Evolutionary conservation across 176 grass and related monocot species (phyloP).

Genomic region (Zea luxurians): DNA sequence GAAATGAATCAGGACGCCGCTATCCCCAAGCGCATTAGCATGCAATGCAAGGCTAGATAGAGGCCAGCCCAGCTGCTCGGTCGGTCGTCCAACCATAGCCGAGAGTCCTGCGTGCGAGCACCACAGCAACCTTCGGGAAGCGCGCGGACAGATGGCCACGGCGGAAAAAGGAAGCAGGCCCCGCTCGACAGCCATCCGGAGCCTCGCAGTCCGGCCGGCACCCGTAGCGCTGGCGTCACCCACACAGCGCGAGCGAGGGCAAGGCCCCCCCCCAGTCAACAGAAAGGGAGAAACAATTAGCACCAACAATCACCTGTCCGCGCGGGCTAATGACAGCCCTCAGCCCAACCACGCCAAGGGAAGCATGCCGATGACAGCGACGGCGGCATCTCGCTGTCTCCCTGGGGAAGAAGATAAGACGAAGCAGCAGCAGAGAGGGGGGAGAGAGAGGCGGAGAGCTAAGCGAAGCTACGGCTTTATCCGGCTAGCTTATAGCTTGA

Average conservation of each 20-base stretch:
- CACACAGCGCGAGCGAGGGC: background rate
- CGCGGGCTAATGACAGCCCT: background rate
- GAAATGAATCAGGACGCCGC: conserved; percentile 44
- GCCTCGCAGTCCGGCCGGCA: background rate
- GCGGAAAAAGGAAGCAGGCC: background rate
- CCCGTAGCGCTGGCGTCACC: conserved; percentile 34
- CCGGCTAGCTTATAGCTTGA: background rate
- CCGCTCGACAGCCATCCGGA: background rate
- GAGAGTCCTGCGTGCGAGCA: conserved; percentile 25
- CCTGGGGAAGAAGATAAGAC: conserved; percentile 34
- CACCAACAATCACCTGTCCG: conserved; percentile 27
- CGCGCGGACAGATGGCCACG: background rate
- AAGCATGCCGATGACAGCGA: conserved; percentile 27
- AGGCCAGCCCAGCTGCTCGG: too few species aligned
- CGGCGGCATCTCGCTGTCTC: conserved; percentile 25
- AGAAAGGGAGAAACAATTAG: conserved; percentile 10
- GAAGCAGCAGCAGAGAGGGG: conserved; percentile 3
- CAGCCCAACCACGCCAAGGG: background rate
- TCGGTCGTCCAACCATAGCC: too few species aligned
- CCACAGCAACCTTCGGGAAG: background rate
- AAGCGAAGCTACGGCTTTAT: background rate
- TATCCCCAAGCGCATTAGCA: background rate
- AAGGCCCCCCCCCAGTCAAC: too few species aligned
- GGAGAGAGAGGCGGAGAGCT: background rate
- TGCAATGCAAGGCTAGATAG: too few species aligned